Evolutionary conservation across 179 eudicot species (phyloP), one percentile per base, ranked within the genome.

Genomic region (Spinacia oleracea): DNA sequence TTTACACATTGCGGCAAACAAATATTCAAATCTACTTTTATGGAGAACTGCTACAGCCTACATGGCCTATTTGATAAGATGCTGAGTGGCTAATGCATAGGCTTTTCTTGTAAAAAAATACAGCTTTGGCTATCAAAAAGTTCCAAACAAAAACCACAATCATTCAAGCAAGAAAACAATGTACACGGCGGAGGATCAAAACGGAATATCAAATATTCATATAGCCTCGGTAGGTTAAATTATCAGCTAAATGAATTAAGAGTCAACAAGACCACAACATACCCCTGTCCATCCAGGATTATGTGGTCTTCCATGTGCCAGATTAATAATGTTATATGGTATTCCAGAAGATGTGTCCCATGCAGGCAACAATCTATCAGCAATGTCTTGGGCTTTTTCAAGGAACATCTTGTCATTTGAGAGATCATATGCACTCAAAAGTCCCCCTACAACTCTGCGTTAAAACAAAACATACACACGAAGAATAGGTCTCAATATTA

Each of bases 251-350:
- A 38, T 74, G 18, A 29, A 79, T 48, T 14, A 68, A 21, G 9
- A 70, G 34, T 72, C 27, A 46, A 38, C 40, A 38, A 38, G 1
- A 38, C 40, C 6, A 59, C 67, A 70, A 80, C 93, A 82, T 92
- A 97, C 99, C 90, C 97, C 94, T 43, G 99, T 90, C 99, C 99
- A 97, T 78, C 97, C 94, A 86, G 92, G 93, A 79, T 94, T 92
- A 77, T 89, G 99, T 29, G 99, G 88, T 80, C 91, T 90, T 79
- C 99, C 99, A 65, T 90, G 88, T 68, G 91, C 97, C 86, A 94
- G 83, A 83, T 97, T 97, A 50, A 97, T 94, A 64, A 86, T 76
- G 83, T 97, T 97, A 80, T 76, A 92, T 69, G 99, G 99, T 70
- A 97, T 87, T 68, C 99, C 99, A 80, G 98, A 82, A 53, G 97